Conservation (phyloP, 148 eudicot species). For the Vaccinium macrocarpon region DNA sequence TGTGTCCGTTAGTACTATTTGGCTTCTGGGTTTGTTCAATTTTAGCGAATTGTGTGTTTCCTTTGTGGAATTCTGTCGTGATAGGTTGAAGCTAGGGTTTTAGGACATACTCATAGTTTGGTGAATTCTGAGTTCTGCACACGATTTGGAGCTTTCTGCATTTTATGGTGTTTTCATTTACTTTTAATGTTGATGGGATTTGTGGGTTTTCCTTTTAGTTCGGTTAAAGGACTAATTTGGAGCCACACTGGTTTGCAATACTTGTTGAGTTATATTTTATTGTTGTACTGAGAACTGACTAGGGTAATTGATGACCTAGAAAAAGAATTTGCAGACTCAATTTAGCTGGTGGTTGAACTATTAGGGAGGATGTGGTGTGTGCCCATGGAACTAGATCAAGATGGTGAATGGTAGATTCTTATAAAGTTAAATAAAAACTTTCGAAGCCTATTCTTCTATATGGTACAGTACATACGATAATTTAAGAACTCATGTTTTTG, state of each 20-base stretch:
- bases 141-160: background rate
- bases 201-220: background rate
- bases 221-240: background rate
- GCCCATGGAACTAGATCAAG: background rate
- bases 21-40: background rate
- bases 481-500: background rate
- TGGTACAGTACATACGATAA: background rate
- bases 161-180: background rate
- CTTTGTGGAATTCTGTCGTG: background rate
- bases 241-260: background rate
- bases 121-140: background rate
- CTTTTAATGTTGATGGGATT: background rate
- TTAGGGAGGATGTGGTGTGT: background rate
- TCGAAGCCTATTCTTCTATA: background rate
- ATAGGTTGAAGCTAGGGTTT: conserved; percentile 15
- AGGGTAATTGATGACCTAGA: background rate
- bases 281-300: background rate
- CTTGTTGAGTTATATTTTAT: background rate
- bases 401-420: background rate
- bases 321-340: background rate
- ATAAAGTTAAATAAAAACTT: background rate
- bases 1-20: conserved; percentile 7
- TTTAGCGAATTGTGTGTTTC: background rate
- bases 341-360: no score
- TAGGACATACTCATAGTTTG: background rate